These are phyloP conservation scores for Botryosphaeria dothidea DNA, from an alignment of 2,329 filamentous ascomycete genomes.

Conservation along the genomic window DNA sequence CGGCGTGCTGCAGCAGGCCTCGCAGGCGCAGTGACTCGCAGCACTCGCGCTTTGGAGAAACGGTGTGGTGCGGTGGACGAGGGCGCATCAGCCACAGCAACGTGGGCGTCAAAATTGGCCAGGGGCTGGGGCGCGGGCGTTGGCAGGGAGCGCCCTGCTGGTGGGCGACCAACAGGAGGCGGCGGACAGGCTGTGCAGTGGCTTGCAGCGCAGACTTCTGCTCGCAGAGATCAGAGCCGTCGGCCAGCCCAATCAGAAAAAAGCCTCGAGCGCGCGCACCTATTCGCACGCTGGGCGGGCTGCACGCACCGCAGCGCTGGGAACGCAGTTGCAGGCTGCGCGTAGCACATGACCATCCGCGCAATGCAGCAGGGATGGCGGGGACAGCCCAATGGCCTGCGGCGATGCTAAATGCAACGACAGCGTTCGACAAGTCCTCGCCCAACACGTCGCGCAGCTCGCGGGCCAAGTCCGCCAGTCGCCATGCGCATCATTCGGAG, in stretches of 20 bases:
- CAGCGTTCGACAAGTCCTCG: constrained; percentile 18
- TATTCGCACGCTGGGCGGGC: constrained; percentile 3
- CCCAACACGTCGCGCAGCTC: constrained; percentile 19
- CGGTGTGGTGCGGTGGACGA: background rate
- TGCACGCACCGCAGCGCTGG: constrained; percentile 3
- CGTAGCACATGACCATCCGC: constrained; percentile 28
- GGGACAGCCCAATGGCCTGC: constrained; percentile 19
- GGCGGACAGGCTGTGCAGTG: constrained; percentile 13
- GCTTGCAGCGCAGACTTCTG: constrained; percentile 11
- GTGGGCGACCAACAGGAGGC: background rate
- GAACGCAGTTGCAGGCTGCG: background rate
- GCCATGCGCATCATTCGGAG: constrained; percentile 20
- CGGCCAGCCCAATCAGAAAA: constrained; percentile 13
- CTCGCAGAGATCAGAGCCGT: constrained; percentile 13
- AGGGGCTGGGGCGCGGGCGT: constrained; percentile 8
- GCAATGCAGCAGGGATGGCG: constrained; percentile 28
- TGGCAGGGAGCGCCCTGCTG: background rate
- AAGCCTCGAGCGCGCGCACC: constrained; percentile 3
- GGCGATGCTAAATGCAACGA: constrained; percentile 20
- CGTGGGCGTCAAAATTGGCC: constrained; percentile 17
- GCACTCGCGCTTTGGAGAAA: constrained; percentile 1
- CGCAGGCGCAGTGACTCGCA: constrained; percentile 11
- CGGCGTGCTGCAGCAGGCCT: constrained; percentile 2
- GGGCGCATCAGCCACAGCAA: constrained; percentile 13
- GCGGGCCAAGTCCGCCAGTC: constrained; percentile 9